Base-by-base conservation (phyloP, 352 stramenopile genomes). In the Salisapilia sapeloensis region DNA sequence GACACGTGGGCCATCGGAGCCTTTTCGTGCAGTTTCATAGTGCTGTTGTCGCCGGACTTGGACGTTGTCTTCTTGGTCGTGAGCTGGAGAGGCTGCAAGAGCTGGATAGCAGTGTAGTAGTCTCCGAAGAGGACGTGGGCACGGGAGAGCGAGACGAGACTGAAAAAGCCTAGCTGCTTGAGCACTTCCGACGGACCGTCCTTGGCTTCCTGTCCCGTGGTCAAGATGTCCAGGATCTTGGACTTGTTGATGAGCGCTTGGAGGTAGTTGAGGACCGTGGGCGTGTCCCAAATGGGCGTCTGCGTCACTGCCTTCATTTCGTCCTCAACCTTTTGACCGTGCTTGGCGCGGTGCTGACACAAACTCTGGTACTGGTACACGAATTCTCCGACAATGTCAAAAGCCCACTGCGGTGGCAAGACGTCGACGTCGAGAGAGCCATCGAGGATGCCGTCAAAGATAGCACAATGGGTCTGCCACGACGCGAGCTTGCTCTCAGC, bases 341-440 rank as follows among this genome's bases (percentile, higher is more conserved):
- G 39, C 60, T 91, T 85, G 21, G 78, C 89, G 30, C 90, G 77
- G 56, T 95, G 95, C 59, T 98, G 92, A 56, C 86, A 97, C 53
- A 97, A 98, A 40, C 84, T 92, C 63, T 99, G 93, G 67, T 97
- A 99, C 62, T 98, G 93, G 62, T 98, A 99, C 1, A 98, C 82
- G 48, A 98, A 99, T 66, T 99, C 95, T 46, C 96, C 80, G 9
- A 98, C 63, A 45, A 99, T 94, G 63, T 98, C 94, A 57, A 98
- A 98, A 26, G 94, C 69, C 95, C 95, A 99, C 55, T 96, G 85
- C 6, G 91, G 78, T 11, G 94, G 77, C 32, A 99, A 61, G 28
- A 48, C 59, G 38, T 89, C 65, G 6, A 92, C 50, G 25, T 87
- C 69, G 27, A 87, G 52, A 42, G 57, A 79, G 27, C 83, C 55